Percentiles rank a stretch among this genome's conserved stretches.
These are phyloP conservation scores for Aspergillus nomiae DNA, from an alignment of 2,329 filamentous ascomycete genomes.

Conservation along the genomic window DNA sequence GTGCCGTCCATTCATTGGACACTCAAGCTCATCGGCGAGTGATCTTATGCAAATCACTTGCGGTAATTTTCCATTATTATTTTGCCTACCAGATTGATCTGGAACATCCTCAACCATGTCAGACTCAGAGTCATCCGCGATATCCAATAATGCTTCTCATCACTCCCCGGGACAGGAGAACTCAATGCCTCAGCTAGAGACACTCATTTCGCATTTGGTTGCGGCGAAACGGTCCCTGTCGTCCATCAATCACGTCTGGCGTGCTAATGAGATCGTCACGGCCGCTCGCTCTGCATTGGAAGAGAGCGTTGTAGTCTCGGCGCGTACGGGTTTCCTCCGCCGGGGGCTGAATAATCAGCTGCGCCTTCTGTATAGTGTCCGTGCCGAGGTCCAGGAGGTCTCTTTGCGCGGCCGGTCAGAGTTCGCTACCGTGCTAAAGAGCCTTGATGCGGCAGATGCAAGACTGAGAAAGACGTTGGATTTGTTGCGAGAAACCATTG, in stretches of 20 bases:
- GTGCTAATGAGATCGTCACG: conserved; percentile 83
- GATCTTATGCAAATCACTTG: background rate
- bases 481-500: conserved; percentile 58
- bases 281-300: conserved; percentile 74
- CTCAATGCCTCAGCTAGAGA: conserved; percentile 60
- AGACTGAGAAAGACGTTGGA: conserved; percentile 59
- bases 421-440: conserved; percentile 53
- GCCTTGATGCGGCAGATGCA: conserved; percentile 61
- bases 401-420: conserved; percentile 45
- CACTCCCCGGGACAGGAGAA: conserved; percentile 19
- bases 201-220: conserved; percentile 80
- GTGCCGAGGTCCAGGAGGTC: conserved; percentile 46
- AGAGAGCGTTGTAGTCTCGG: conserved; percentile 72
- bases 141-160: conserved; percentile 20
- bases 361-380: conserved; percentile 46
- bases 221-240: conserved; percentile 85
- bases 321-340: conserved; percentile 69
- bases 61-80: background rate
- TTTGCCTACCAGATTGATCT: background rate
- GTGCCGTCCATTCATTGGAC: background rate
- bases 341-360: conserved; percentile 58
- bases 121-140: conserved; percentile 33
- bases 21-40: background rate
- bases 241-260: conserved; percentile 78
- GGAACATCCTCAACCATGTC: conserved; percentile 27